Evolutionary conservation across 2,329 filamentous ascomycete genomes (phyloP).

Genomic region (Geosmithia flava): DNA sequence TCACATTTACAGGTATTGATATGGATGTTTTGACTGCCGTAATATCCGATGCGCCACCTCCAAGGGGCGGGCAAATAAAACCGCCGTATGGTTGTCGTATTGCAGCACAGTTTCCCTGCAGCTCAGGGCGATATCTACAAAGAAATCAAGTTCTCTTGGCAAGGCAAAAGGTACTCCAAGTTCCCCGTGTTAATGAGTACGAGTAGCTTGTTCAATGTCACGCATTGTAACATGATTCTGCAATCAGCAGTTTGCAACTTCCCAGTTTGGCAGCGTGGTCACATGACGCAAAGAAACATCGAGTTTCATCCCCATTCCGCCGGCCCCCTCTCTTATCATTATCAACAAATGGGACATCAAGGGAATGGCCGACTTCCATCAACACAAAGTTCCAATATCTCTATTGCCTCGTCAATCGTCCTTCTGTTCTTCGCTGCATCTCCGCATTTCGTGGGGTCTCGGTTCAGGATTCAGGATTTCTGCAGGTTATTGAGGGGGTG

Average conservation of each 20-base stretch:
- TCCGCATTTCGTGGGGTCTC: too few relatives aligned
- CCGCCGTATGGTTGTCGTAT: too few relatives aligned
- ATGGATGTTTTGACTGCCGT: neutral
- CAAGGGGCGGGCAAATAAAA: neutral
- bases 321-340: too few relatives aligned
- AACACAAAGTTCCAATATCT: too few relatives aligned
- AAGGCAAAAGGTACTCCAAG: neutral
- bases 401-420: too few relatives aligned
- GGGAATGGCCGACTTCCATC: too few relatives aligned
- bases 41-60: neutral
- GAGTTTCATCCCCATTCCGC: neutral
- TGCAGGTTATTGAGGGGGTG: too few relatives aligned
- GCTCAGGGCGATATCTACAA: neutral
- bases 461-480: too few relatives aligned
- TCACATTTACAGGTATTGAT: neutral
- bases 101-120: neutral
- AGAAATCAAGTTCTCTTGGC: neutral
- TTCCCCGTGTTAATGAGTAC: neutral
- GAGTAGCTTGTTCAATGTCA: neutral
- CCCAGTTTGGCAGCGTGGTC: neutral
- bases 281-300: neutral
- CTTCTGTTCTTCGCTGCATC: too few relatives aligned
- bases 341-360: too few relatives aligned
- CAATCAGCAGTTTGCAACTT: neutral
- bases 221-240: neutral